Evolutionary conservation across 2,329 filamentous ascomycete genomes (phyloP), one percentile per base, ranked within the genome.

Genomic region (Neurospora crassa): DNA sequence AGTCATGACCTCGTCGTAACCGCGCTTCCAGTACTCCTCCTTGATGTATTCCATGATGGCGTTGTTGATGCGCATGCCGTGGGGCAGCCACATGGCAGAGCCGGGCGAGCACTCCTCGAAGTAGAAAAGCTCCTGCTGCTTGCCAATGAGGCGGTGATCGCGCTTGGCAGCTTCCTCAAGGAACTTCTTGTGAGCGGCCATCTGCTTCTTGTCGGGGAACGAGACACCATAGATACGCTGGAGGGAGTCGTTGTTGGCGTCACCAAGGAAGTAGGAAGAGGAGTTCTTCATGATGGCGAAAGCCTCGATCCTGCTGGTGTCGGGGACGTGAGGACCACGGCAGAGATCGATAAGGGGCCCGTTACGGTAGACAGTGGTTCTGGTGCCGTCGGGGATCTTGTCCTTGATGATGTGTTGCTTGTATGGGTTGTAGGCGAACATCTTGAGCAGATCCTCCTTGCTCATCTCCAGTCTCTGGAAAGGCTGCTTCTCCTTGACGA

Each of bases 351-450:
- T 97, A 71, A 98, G 85, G 16, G 94, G 94, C 72, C 96, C 96
- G 78, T 94, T 96, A 59, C 93, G 90, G 82, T 98, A 99, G 53
- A 98, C 95, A 11, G 96, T 98, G 79, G 93, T 97, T 79, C 88
- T 93, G 71, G 93, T 94, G 76, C 93, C 94, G 76, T 97, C 93
- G 47, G 90, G 86, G 73, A 98, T 92, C 82, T 96, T 94, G 84
- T 94, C 92, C 77, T 93, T 91, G 83, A 99, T 98, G 81, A 98
- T 97, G 81, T 97, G 92, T 80, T 97, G 90, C 88, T 99, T 98
- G 86, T 97, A 98, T 81, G 96, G 96, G 87, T 96, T 97, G 86
- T 97, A 96, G 77, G 90, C 89, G 85, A 98, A 98, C 92, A 98
- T 97, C 80, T 97, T 93, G 69, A 96, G 88, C 69, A 98, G 87